Conservation (phyloP, 2,329 filamentous ascomycete species). For the Pseudogymnoascus sp. region DNA sequence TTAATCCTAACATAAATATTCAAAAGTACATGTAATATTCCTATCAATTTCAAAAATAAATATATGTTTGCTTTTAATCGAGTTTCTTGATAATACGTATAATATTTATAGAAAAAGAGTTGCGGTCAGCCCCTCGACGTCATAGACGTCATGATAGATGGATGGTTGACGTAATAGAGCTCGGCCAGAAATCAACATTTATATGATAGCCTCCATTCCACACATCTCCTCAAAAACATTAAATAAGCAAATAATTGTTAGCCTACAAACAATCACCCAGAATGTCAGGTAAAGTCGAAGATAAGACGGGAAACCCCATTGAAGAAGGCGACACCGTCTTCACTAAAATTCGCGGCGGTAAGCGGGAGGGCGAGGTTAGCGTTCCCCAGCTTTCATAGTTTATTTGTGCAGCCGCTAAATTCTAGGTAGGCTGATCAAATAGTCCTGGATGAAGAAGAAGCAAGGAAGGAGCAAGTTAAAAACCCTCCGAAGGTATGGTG, state of each 20-base stretch:
- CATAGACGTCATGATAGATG: not conserved
- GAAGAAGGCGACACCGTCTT: slow-evolving; percentile 34
- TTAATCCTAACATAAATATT: not conserved
- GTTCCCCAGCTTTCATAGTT: not conserved
- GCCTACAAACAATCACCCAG: not conserved
- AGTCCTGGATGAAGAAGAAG: slow-evolving; percentile 31
- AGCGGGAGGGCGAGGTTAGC: slow-evolving; percentile 32
- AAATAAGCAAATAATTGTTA: not conserved
- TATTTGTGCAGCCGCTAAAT: not conserved
- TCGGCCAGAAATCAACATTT: not conserved
- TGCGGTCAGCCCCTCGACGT: not conserved
- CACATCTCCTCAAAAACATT: too few relatives aligned
- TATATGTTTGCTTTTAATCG: not conserved
- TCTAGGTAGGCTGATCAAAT: slow-evolving; percentile 31
- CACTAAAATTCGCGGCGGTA: slow-evolving; percentile 34
- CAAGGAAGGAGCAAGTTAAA: slow-evolving; percentile 32
- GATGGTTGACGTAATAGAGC: not conserved
- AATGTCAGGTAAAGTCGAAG: slow-evolving; percentile 15
- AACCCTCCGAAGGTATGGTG: slow-evolving; percentile 34
- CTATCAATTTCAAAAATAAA: not conserved
- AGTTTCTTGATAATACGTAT: too few relatives aligned
- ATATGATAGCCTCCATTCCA: not conserved
- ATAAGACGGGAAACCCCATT: slow-evolving; percentile 34
- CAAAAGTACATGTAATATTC: not conserved
- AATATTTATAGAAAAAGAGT: too few relatives aligned